Percentiles rank a stretch among this genome's conserved stretches.
phyloP scores from a whole-genome alignment of 495 filamentous ascomycete species.

The Penicillium lividum region DNA sequence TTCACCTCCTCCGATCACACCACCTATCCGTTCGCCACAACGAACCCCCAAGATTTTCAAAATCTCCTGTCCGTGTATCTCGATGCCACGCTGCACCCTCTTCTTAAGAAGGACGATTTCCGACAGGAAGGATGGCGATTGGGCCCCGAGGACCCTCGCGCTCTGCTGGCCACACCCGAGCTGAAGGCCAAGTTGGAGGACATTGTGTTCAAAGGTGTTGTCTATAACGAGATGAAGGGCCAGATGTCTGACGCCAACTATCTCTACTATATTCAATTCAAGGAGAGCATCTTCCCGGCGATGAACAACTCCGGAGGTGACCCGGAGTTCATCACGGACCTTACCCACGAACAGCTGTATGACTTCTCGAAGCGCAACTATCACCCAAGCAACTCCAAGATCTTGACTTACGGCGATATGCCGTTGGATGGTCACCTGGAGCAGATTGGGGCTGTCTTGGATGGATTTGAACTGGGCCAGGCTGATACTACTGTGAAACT shows the following conservation, averaged over 20 bases:
- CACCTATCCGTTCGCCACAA: conserved; percentile 97
- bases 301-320: conserved; percentile 97
- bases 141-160: conserved; percentile 82
- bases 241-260: conserved; percentile 98
- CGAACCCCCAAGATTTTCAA: conserved; percentile 91
- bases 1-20: conserved; percentile 96
- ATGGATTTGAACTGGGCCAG: conserved; percentile 65
- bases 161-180: conserved; percentile 43
- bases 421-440: conserved; percentile 75
- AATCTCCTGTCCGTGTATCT: conserved; percentile 97
- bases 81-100: conserved; percentile 86
- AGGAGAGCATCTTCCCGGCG: conserved; percentile 89
- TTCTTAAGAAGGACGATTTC: conserved; percentile 89
- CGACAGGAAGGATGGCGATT: conserved; percentile 95
- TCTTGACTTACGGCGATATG: conserved; percentile 95
- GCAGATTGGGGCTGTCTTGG: conserved; percentile 71
- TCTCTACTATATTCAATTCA: conserved; percentile 89
- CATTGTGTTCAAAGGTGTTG: conserved; percentile 95
- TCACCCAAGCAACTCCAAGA: conserved; percentile 92
- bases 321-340: conserved; percentile 90
- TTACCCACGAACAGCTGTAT: conserved; percentile 83
- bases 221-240: conserved; percentile 99
- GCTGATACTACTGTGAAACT: conserved; percentile 71
- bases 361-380: conserved; percentile 90
- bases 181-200: conserved; percentile 36